These are phyloP conservation scores for Cyberlindnera maclurae DNA, from an alignment of 805 yeast genomes.

Conservation along the genomic window DNA sequence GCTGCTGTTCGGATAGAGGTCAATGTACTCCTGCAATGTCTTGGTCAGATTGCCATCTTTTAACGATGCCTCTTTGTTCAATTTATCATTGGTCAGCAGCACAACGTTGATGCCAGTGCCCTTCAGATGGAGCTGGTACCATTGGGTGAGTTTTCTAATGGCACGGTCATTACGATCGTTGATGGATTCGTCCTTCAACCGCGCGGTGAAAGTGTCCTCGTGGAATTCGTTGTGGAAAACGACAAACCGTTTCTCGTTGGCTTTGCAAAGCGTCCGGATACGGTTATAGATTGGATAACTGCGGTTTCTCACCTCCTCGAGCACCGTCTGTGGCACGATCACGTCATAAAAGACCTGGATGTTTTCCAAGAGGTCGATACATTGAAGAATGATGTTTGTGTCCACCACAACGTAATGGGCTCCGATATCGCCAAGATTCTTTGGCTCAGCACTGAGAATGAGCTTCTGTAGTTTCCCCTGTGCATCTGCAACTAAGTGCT, in stretches of 20 bases:
- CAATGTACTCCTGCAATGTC: conserved; percentile 64
- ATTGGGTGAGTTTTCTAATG: conserved; percentile 65
- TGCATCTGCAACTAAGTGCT: conserved; percentile 52
- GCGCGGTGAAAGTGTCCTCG: conserved; percentile 56
- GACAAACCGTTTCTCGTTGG: conserved; percentile 72
- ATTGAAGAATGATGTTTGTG: conserved; percentile 80
- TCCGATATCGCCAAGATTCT: conserved; percentile 40
- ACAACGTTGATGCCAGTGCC: conserved; percentile 36
- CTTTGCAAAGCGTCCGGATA: conserved; percentile 66
- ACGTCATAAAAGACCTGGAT: conserved; percentile 76
- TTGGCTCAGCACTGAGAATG: conserved; percentile 58
- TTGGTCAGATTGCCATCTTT: conserved; percentile 46
- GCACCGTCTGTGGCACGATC: conserved; percentile 88
- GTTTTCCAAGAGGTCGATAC: conserved; percentile 85
- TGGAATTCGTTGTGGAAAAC: conserved; percentile 93
- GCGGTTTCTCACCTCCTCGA: conserved; percentile 86
- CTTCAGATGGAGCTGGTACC: conserved; percentile 64
- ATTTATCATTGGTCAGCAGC: conserved; percentile 71
- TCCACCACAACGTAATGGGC: conserved; percentile 82
- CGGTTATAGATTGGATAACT: conserved; percentile 86
- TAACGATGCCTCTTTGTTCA: conserved; percentile 51
- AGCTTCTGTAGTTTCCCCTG: conserved; percentile 60
- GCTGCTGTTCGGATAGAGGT: conserved; percentile 60
- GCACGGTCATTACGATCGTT: conserved; percentile 92
- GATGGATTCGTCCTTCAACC: conserved; percentile 58